These are phyloP conservation scores for Aspergillus heteromorphus DNA, from an alignment of 495 filamentous ascomycete genomes.

Conservation along the genomic window DNA sequence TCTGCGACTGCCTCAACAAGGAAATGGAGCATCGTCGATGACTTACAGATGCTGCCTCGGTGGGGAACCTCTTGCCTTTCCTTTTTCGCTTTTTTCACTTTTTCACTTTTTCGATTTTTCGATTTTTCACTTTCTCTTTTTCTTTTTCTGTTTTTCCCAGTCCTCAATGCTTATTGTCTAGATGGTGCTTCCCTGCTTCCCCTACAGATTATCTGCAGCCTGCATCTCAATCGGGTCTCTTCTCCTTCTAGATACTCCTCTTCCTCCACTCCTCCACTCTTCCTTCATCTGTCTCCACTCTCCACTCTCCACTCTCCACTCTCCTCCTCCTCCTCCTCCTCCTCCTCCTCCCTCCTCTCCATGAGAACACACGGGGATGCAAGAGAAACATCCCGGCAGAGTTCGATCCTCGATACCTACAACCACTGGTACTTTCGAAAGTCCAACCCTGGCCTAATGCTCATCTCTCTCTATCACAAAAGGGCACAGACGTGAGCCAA, in stretches of 20 bases:
- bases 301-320: constrained; percentile 4
- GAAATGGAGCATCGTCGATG: constrained; percentile 17
- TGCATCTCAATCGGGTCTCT: background rate
- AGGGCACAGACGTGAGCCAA: constrained; percentile 23
- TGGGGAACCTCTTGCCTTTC: constrained; percentile 6
- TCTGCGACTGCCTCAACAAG: constrained; percentile 21
- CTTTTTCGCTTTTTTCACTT: constrained; percentile 1
- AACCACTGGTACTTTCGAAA: constrained; percentile 8
- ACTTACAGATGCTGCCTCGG: constrained; percentile 17
- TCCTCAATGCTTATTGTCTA: background rate
- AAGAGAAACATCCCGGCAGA: constrained; percentile 19
- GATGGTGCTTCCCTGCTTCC: background rate
- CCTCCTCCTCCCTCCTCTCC: constrained; percentile 5
- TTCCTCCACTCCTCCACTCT: background rate
- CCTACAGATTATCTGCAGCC: background rate
- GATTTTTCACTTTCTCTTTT: background rate
- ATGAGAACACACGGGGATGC: constrained; percentile 20
- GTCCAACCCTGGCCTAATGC: constrained; percentile 9
- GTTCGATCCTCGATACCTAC: constrained; percentile 20
- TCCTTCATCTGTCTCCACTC: background rate
- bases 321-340: background rate
- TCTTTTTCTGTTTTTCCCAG: background rate
- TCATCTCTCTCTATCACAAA: constrained; percentile 39
- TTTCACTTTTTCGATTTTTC: constrained; percentile 4
- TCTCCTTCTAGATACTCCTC: background rate